These are phyloP conservation scores for Trypanosomatidae sp. DNA, from an alignment of 208 protist species.

Conservation along the genomic window DNA sequence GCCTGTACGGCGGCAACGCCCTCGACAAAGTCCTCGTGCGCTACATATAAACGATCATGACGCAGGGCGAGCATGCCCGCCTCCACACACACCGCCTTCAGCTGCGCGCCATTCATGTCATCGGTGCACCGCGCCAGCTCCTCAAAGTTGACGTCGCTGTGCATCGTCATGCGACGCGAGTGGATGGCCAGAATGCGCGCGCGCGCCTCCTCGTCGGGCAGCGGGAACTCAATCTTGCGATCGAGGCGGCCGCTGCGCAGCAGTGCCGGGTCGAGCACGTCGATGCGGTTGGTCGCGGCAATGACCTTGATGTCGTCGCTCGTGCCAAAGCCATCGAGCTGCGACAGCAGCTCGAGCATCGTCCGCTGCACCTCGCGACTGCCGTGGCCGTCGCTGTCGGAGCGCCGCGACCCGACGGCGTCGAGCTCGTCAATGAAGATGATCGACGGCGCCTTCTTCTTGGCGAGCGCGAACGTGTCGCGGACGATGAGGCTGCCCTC, in stretches of 20 bases:
- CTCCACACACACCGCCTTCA: slow-evolving; percentile 99
- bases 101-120: slow-evolving; percentile 99
- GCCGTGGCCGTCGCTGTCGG: slow-evolving; percentile 96
- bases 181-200: slow-evolving; percentile 99
- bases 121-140: slow-evolving; percentile 98
- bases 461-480: slow-evolving; percentile 99
- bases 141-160: slow-evolving; percentile 97
- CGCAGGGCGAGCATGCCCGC: slow-evolving; percentile 99
- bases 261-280: slow-evolving; percentile 99
- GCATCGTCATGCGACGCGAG: slow-evolving; percentile 97
- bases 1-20: slow-evolving; percentile 96
- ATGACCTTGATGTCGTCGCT: slow-evolving; percentile 99
- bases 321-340: slow-evolving; percentile 98
- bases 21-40: slow-evolving; percentile 99
- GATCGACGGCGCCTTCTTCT: slow-evolving; percentile 98
- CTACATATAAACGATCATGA: slow-evolving; percentile 76
- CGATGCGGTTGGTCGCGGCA: slow-evolving; percentile 99
- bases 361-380: slow-evolving; percentile 99
- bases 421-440: slow-evolving; percentile 99
- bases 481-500: slow-evolving; percentile 99
- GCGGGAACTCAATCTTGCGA: slow-evolving; percentile 99
- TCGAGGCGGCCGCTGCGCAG: slow-evolving; percentile 98
- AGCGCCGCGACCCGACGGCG: slow-evolving; percentile 98
- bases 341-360: slow-evolving; percentile 99
- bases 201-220: slow-evolving; percentile 98